Evolutionary conservation across 148 eudicot species (phyloP), one percentile per base, ranked within the genome.

Genomic region (Spergularia marina): DNA sequence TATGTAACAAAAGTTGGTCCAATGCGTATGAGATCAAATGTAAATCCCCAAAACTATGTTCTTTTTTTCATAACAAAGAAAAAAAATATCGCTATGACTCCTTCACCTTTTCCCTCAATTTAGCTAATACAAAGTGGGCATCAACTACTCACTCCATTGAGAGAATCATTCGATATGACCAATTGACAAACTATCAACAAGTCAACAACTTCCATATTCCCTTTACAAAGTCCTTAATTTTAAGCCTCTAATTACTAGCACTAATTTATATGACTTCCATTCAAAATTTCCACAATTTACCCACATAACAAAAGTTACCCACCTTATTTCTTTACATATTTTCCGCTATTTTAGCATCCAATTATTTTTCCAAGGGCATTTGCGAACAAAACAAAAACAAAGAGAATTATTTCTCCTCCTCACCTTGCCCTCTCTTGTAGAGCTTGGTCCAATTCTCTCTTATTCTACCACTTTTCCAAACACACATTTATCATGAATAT

Each of bases 381-480:
- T 57, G 65, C 58, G 25, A 59, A 54, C 59, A 72, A 36, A 7
- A 36, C 57, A 54, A 70, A 70, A 17, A 54, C 39, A 41, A 72
- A 58, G 20, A 40, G 36, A 36, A 72, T 17, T 39, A 10, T 5
- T 72, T 44, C 40, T 65, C 17, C 30, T 40, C 36, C 44, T 58
- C 39, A 41, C 75, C 54, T 58, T 47, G 65, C 55, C 66, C 66
- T 70, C 73, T 70, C 41, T 70, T 53, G 44, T 70, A 53, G 73
- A 34, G 60, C 60, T 70, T 53, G 73, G 60, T 53, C 73, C 25
- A 70, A 40, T 74, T 41, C 59, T 18, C 64, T 68, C 11, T 36
- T 62, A 9, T 41, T 75, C 60, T 15, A 18, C 53, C 36, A 44
- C 21, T 1, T 17, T 13, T 53, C 14, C 7, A 7, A 49, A 23